Evolutionary conservation across 2,329 filamentous ascomycete genomes (phyloP).

Genomic region (Scedosporium aurantiacum): DNA sequence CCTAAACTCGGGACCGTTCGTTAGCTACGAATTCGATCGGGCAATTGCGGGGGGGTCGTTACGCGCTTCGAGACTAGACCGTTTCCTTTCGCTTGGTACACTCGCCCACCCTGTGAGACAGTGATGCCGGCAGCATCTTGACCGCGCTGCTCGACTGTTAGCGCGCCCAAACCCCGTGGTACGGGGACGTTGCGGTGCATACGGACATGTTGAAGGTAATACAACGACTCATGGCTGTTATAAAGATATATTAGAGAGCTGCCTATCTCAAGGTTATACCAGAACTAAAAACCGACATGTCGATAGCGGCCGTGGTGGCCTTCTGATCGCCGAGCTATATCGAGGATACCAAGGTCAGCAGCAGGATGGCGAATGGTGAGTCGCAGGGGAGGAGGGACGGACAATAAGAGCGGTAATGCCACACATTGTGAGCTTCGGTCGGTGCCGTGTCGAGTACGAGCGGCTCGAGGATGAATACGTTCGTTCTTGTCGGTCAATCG

Average conservation of each 20-base stretch:
- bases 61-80: conserved; percentile 61
- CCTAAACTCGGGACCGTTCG: too few species aligned
- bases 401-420: neutral
- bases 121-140: conserved; percentile 86
- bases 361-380: neutral
- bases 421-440: neutral
- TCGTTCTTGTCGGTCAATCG: too few species aligned
- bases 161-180: conserved; percentile 15
- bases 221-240: conserved; percentile 50
- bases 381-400: neutral
- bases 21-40: too few species aligned
- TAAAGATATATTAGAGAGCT: too few species aligned
- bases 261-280: too few species aligned
- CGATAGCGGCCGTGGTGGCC: conserved; percentile 38
- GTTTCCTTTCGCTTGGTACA: conserved; percentile 84
- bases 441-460: too few species aligned
- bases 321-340: conserved; percentile 2
- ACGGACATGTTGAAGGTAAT: conserved; percentile 48
- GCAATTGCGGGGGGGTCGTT: too few species aligned
- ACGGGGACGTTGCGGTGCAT: neutral
- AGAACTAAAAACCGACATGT: conserved; percentile 27
- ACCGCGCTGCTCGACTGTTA: conserved; percentile 43
- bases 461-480: too few species aligned
- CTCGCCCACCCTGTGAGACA: conserved; percentile 63
- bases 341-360: neutral